These are phyloP conservation scores for Daldinia concentrica DNA, from an alignment of 495 filamentous ascomycete genomes.

Conservation along the genomic window DNA sequence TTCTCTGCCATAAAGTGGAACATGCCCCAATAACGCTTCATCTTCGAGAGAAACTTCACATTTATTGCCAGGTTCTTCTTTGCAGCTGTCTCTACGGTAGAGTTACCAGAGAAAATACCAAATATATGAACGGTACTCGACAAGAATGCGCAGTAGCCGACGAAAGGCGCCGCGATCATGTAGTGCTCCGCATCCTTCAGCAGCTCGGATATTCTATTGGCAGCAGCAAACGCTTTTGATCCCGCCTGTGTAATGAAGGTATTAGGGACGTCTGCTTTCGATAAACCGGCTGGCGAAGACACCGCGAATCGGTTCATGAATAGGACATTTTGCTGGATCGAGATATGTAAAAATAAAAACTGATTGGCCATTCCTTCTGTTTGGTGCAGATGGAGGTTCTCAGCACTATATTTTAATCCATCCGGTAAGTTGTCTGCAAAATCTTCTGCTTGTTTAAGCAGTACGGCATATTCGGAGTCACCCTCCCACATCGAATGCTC, in stretches of 20 bases:
- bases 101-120: constrained; percentile 84
- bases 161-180: constrained; percentile 87
- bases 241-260: constrained; percentile 80
- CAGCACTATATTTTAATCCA: constrained; percentile 73
- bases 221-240: constrained; percentile 83
- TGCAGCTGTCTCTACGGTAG: constrained; percentile 74
- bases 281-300: constrained; percentile 71
- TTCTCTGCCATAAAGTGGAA: constrained; percentile 96
- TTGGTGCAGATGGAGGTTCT: constrained; percentile 87
- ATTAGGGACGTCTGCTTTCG: constrained; percentile 79
- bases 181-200: constrained; percentile 82
- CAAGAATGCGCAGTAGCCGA: constrained; percentile 92
- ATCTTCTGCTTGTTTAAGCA: constrained; percentile 75
- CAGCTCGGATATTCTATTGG: constrained; percentile 85
- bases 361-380: constrained; percentile 87
- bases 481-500: constrained; percentile 80
- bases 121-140: constrained; percentile 93
- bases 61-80: constrained; percentile 90
- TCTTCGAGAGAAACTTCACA: constrained; percentile 87
- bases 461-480: constrained; percentile 74
- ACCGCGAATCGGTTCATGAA: constrained; percentile 92
- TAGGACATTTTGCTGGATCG: constrained; percentile 85
- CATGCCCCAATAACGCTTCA: constrained; percentile 98
- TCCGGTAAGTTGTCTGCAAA: constrained; percentile 76
- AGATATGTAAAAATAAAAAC: constrained; percentile 93